Evolutionary conservation across 176 grass and related monocot species (phyloP).

Genomic region (Oryza punctata): DNA sequence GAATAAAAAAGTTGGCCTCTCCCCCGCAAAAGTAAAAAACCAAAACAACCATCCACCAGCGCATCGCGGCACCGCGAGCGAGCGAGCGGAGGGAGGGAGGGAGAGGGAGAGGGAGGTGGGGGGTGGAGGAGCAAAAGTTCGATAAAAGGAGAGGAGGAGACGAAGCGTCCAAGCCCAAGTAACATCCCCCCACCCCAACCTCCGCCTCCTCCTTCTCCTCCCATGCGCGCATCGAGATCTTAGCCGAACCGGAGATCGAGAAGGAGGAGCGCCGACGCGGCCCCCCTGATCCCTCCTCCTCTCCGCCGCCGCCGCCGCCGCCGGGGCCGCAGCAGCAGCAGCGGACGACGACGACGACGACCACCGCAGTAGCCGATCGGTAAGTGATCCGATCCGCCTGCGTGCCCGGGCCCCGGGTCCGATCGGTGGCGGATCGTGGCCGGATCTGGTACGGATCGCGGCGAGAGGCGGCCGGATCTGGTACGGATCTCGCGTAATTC

Average conservation of each 20-base stretch:
- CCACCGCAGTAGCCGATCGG: conserved; percentile 41
- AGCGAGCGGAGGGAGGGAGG: conserved; percentile 31
- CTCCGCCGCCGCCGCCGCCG: not conserved
- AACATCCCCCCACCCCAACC: conserved; percentile 27
- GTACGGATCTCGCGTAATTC: conserved; percentile 59
- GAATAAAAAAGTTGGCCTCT: conserved; percentile 42
- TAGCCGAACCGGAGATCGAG: conserved; percentile 39
- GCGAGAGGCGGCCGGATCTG: conserved; percentile 41
- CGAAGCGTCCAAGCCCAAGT: conserved; percentile 57
- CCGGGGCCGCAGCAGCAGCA: not conserved
- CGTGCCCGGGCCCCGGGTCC: not conserved
- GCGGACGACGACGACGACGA: conserved; percentile 32
- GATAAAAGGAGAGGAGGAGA: conserved; percentile 64
- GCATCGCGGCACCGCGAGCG: conserved; percentile 33
- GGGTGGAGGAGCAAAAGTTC: conserved; percentile 44
- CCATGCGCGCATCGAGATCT: conserved; percentile 60
- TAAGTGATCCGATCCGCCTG: conserved; percentile 20
- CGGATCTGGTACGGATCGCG: conserved; percentile 56
- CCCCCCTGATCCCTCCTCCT: conserved; percentile 39
- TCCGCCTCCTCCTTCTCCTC: conserved; percentile 1
- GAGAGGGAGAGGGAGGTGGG: conserved; percentile 1
- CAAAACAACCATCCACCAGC: conserved; percentile 32
- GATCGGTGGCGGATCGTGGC: conserved; percentile 19
- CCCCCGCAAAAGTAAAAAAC: conserved; percentile 48
- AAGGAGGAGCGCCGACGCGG: conserved; percentile 45